Conservation (phyloP, 2,329 filamentous ascomycete genomes). For the Cladosporium sp. region DNA sequence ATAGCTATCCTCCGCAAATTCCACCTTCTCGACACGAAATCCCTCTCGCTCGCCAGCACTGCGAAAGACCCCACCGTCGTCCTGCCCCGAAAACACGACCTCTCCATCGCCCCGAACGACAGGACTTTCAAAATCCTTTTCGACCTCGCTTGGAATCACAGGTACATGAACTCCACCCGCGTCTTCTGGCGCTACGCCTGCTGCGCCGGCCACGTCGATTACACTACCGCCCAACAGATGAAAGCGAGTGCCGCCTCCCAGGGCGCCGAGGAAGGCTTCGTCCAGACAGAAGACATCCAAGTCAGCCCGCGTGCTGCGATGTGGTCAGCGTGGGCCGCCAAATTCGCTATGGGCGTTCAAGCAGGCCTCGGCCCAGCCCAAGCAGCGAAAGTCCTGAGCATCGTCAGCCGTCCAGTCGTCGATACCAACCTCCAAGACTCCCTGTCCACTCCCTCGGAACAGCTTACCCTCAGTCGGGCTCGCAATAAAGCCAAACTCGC, state of each 20-base stretch:
- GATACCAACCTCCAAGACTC: background rate
- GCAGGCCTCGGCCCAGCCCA: background rate
- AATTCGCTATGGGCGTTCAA: slow-evolving; percentile 30
- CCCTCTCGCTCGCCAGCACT: slow-evolving; percentile 2
- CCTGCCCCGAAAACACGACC: background rate
- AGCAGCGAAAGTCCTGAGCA: slow-evolving; percentile 13
- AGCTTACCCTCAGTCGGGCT: background rate
- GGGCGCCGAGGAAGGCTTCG: slow-evolving; percentile 3
- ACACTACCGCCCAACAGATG: slow-evolving; percentile 23
- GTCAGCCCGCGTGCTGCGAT: slow-evolving; percentile 11
- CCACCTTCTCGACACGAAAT: background rate
- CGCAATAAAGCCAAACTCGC: background rate
- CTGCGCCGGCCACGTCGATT: slow-evolving; percentile 28
- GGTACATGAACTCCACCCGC: slow-evolving; percentile 35
- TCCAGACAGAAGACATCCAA: background rate
- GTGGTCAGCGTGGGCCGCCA: slow-evolving; percentile 29
- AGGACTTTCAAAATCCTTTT: background rate
- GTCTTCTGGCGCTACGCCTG: slow-evolving; percentile 41
- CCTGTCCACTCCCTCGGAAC: background rate
- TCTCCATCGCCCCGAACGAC: background rate
- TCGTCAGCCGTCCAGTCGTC: background rate
- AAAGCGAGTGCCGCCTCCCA: slow-evolving; percentile 19
- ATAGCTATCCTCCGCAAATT: slow-evolving; percentile 26
- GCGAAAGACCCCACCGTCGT: slow-evolving; percentile 6
- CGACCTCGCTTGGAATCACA: slow-evolving; percentile 29